Evolutionary conservation across 345 rosid species (phyloP).

Genomic region (Salix purpurea): DNA sequence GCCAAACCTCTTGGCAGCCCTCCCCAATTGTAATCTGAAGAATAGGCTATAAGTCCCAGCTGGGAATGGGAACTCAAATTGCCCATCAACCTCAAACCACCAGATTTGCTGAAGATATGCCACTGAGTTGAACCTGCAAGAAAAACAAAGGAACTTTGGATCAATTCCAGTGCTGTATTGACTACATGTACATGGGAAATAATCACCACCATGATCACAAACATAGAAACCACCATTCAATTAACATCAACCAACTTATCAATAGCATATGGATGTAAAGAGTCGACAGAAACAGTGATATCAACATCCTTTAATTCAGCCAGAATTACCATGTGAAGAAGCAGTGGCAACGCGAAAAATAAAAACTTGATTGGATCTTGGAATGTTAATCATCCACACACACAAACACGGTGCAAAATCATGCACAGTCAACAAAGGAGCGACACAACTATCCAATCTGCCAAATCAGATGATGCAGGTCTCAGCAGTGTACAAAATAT

Average conservation of each 20-base stretch:
- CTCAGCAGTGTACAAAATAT: not conserved
- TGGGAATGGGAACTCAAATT: slow-evolving; percentile 74
- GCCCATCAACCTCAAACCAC: slow-evolving; percentile 94
- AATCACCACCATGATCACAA: not conserved
- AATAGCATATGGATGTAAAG: not conserved
- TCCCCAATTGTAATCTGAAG: slow-evolving; percentile 77
- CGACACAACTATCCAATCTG: not conserved
- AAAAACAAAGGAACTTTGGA: slow-evolving; percentile 7
- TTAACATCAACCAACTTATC: not conserved
- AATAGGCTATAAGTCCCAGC: slow-evolving; percentile 65
- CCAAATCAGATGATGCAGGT: not conserved
- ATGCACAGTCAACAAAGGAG: not conserved
- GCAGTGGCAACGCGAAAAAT: not conserved
- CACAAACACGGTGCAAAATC: not conserved
- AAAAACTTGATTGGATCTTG: not conserved
- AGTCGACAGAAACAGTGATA: not conserved
- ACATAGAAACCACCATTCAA: not conserved
- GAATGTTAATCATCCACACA: not conserved
- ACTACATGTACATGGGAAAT: not conserved
- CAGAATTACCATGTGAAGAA: not conserved
- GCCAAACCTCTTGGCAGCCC: slow-evolving; percentile 59
- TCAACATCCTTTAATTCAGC: not conserved
- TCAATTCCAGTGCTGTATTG: slow-evolving; percentile 12
- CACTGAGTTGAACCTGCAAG: slow-evolving; percentile 53
- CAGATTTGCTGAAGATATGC: slow-evolving; percentile 93